Evolutionary conservation across 371 early-diverging fungal species (phyloP), one percentile per base, ranked within the genome.

Genomic region (Mucor indicus): DNA sequence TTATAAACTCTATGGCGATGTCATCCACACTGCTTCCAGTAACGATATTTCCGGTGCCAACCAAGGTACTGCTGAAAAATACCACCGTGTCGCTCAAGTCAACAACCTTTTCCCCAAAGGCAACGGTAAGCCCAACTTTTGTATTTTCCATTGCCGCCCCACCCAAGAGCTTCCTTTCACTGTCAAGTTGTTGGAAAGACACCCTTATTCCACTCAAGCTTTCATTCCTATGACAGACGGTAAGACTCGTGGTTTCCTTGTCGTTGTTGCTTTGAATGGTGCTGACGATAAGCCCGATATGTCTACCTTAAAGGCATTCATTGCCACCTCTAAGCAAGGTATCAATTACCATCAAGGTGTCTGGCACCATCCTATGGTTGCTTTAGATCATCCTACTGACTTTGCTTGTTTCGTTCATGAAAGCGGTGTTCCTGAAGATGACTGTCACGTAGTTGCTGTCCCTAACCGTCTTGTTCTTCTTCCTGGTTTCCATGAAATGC

Each of bases 351-450:
- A 74, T 39, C 75, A 81, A 17, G 89, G 86, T 55, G 75, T 83
- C 32, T 94, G 95, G 95, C 95, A 94, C 57, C 91, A 91, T 60
- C 93, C 93, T 7, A 92, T 93, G 90, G 72, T 93, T 52, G 83
- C 77, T 5, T 56, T 91, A 12, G 80, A 83, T 29, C 38, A 69
- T 36, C 63, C 56, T 27, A 74, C 72, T 17, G 78, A 86, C 43
- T 90, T 88, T 53, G 61, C 82, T 17, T 77, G 77, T 17, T 57
- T 87, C 16, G 86, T 88, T 2, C 82, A 86, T 62, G 91, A 91
- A 63, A 84, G 77, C 50, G 84, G 83, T 30, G 70, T 80, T 8
- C 67, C 80, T 30, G 62, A 84, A 32, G 84, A 90, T 41, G 86
- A 87, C 44, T 86, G 87, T 56, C 67, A 87, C 41, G 84, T 77